These are phyloP conservation scores for Leonotis leonurus DNA, from an alignment of 257 asterid species.

Conservation along the genomic window DNA sequence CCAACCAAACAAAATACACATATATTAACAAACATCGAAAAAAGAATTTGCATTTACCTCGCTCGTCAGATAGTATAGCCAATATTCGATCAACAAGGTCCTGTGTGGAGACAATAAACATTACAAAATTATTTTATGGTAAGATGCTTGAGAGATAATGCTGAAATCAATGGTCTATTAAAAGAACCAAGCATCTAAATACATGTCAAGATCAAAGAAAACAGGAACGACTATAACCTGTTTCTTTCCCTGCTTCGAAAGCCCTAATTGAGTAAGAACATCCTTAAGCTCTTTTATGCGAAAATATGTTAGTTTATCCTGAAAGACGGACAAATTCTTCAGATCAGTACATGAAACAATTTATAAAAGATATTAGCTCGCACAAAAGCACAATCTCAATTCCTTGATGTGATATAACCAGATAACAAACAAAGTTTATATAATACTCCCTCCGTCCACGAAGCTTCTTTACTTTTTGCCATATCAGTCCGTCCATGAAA, in stretches of 20 bases:
- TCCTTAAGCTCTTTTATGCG: slow-evolving; percentile 97
- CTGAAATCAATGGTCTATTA: slow-evolving; percentile 1
- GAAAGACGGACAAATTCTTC: slow-evolving; percentile 17
- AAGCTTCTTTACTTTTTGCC: no score
- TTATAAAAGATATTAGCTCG: neutral
- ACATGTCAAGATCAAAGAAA: neutral
- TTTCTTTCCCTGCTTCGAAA: slow-evolving; percentile 96
- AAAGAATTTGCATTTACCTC: slow-evolving; percentile 41
- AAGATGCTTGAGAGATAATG: neutral
- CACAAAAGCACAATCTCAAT: neutral
- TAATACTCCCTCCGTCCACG: no score
- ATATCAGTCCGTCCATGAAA: no score
- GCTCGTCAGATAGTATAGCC: slow-evolving; percentile 67
- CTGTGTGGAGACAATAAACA: slow-evolving; percentile 32
- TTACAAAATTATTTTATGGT: neutral
- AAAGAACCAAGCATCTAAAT: neutral
- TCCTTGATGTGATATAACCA: neutral
- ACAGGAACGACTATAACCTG: slow-evolving; percentile 50
- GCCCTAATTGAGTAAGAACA: slow-evolving; percentile 80
- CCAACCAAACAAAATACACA: neutral
- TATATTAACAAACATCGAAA: neutral
- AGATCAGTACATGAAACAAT: neutral
- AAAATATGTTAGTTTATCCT: slow-evolving; percentile 89
- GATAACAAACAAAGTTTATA: neutral
- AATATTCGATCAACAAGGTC: slow-evolving; percentile 93